Conservation (phyloP, 2,329 filamentous ascomycete genomes). For the Fusarium nygamai region DNA sequence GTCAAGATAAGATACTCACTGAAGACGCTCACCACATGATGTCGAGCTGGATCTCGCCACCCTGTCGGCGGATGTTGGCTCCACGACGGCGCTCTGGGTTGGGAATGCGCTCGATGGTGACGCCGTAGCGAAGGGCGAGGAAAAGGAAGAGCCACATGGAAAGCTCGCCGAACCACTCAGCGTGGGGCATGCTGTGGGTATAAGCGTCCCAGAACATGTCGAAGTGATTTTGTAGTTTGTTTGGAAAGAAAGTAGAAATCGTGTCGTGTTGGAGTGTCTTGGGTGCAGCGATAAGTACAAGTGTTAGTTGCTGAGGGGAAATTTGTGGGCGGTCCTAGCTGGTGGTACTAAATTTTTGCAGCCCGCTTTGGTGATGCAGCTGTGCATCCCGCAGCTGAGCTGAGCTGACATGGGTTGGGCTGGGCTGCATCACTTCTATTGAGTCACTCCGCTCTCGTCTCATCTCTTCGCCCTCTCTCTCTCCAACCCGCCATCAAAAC, state of each 20-base stretch:
- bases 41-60: neutral
- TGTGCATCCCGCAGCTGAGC: neutral
- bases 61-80: neutral
- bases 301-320: neutral
- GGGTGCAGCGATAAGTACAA: neutral
- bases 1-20: neutral
- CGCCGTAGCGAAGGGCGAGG: neutral
- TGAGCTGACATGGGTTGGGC: neutral
- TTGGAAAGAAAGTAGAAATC: neutral
- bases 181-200: neutral
- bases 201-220: neutral
- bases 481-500: neutral
- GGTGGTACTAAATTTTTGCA: neutral
- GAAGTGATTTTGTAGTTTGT: neutral
- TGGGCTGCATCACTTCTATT: neutral
- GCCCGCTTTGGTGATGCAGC: neutral
- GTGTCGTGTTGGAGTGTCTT: neutral
- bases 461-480: conserved; percentile 1
- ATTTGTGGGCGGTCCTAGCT: neutral
- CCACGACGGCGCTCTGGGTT: neutral
- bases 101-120: neutral
- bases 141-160: neutral
- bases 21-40: neutral
- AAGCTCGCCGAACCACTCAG: neutral
- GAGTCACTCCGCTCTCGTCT: neutral